These are phyloP conservation scores for Coprinopsis sp. DNA, from an alignment of 768 basidiomycete species.

Conservation along the genomic window DNA sequence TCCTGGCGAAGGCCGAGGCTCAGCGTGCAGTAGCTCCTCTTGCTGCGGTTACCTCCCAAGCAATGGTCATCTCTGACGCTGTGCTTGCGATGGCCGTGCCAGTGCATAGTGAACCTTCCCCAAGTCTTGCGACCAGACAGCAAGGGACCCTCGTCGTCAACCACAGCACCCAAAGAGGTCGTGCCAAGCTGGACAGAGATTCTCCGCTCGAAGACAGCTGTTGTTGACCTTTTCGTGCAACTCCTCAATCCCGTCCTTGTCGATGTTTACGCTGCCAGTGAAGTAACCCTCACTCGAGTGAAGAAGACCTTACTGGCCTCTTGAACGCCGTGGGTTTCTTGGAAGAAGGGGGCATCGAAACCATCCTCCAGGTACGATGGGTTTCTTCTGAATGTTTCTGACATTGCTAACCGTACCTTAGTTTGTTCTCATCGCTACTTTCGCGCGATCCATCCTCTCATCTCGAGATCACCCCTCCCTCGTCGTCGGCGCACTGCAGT, in stretches of 20 bases:
- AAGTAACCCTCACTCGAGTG: slow-evolving; percentile 78
- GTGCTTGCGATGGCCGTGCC: slow-evolving; percentile 1
- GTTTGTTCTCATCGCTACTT: slow-evolving; percentile 94
- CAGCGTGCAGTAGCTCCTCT: slow-evolving; percentile 70
- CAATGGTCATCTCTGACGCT: slow-evolving; percentile 16
- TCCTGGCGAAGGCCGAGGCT: slow-evolving; percentile 80
- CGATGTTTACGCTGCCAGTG: slow-evolving; percentile 99
- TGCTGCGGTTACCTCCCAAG: slow-evolving; percentile 31
- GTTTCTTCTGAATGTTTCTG: slow-evolving; percentile 1
- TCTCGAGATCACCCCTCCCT: slow-evolving; percentile 86
- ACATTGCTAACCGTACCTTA: slow-evolving; percentile 28
- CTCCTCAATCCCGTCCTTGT: slow-evolving; percentile 90
- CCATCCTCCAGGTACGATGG: slow-evolving; percentile 65
- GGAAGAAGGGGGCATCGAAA: slow-evolving; percentile 67
- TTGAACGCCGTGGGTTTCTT: slow-evolving; percentile 90
- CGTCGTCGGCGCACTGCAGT: slow-evolving; percentile 84
- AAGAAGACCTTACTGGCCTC: slow-evolving; percentile 85
- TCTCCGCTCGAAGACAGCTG: slow-evolving; percentile 65
- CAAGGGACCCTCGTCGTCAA: slow-evolving; percentile 38
- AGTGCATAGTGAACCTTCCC: slow-evolving; percentile 1
- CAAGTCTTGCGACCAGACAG: slow-evolving; percentile 26
- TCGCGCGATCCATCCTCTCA: slow-evolving; percentile 90
- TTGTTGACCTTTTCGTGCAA: slow-evolving; percentile 81
- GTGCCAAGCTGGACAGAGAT: slow-evolving; percentile 65
- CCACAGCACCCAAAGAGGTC: slow-evolving; percentile 29